Conservation (phyloP, 768 basidiomycete species). For the Trametes sanguinea region DNA sequence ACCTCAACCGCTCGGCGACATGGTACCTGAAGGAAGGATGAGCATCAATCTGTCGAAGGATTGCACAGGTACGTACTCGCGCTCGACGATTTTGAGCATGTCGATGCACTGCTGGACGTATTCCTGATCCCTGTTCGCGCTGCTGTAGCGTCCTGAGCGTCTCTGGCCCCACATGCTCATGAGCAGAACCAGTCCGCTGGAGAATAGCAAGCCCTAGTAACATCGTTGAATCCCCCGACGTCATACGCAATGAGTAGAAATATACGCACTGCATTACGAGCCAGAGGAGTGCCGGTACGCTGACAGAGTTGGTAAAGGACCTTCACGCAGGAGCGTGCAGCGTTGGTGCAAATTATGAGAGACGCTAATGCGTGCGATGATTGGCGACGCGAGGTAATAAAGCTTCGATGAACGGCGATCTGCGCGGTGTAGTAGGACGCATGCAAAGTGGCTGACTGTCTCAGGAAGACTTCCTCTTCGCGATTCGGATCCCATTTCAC, state of each 20-base stretch:
- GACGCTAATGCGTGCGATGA: conserved; percentile 54
- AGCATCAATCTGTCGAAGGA: not conserved
- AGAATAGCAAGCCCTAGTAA: conserved; percentile 37
- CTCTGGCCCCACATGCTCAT: conserved; percentile 51
- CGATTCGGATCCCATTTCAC: conserved; percentile 40
- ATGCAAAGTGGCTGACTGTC: conserved; percentile 40
- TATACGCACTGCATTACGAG: conserved; percentile 9
- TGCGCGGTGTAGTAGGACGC: conserved; percentile 47
- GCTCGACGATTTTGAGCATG: conserved; percentile 20
- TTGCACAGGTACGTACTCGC: conserved; percentile 3
- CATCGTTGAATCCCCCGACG: not conserved
- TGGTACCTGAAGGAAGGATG: conserved; percentile 5
- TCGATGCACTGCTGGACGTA: conserved; percentile 45
- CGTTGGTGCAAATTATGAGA: conserved; percentile 81
- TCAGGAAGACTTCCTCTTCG: conserved; percentile 24
- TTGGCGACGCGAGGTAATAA: conserved; percentile 64
- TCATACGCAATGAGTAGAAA: not conserved
- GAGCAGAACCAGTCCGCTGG: conserved; percentile 46
- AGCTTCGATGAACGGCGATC: conserved; percentile 77
- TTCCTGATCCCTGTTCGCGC: conserved; percentile 38
- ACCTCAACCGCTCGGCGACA: conserved; percentile 4
- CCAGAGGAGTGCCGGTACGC: conserved; percentile 1
- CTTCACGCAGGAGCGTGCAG: conserved; percentile 73
- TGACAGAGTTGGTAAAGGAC: conserved; percentile 56
- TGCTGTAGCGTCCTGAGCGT: conserved; percentile 30